These are phyloP conservation scores for Rhododendron molle DNA, from an alignment of 148 eudicot genomes.

Conservation along the genomic window DNA sequence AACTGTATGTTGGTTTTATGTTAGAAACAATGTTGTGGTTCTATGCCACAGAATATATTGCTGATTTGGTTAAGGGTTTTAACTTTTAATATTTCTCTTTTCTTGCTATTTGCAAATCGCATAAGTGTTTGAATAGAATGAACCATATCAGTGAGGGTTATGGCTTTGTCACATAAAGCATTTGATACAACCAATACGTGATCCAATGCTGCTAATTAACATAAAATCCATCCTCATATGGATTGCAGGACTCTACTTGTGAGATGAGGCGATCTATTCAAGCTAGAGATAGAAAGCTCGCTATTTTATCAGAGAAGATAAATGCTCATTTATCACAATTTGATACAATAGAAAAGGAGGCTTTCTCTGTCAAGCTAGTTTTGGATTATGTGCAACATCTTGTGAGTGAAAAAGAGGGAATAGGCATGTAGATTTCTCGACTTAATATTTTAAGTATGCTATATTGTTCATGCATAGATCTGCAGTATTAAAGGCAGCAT, in stretches of 20 bases:
- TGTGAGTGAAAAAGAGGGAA: constrained; percentile 38
- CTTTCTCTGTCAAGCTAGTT: constrained; percentile 36
- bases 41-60: background rate
- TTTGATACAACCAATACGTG: background rate
- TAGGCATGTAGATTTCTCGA: constrained; percentile 36
- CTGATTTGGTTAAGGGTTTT: background rate
- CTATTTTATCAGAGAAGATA: constrained; percentile 41
- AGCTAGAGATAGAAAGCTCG: constrained; percentile 40
- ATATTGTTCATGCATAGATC: constrained; percentile 4
- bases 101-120: background rate
- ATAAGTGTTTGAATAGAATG: background rate
- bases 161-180: background rate
- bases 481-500: background rate
- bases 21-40: background rate
- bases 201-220: background rate
- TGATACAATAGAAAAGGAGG: constrained; percentile 49
- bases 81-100: background rate
- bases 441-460: background rate
- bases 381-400: constrained; percentile 34
- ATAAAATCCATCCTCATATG: background rate
- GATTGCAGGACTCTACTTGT: constrained; percentile 44
- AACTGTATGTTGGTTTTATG: background rate
- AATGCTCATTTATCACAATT: constrained; percentile 35
- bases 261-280: constrained; percentile 51
- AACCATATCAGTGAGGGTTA: background rate